These are phyloP conservation scores for Metarhizium humberi DNA, from an alignment of 2,329 filamentous ascomycete genomes.

Conservation along the genomic window DNA sequence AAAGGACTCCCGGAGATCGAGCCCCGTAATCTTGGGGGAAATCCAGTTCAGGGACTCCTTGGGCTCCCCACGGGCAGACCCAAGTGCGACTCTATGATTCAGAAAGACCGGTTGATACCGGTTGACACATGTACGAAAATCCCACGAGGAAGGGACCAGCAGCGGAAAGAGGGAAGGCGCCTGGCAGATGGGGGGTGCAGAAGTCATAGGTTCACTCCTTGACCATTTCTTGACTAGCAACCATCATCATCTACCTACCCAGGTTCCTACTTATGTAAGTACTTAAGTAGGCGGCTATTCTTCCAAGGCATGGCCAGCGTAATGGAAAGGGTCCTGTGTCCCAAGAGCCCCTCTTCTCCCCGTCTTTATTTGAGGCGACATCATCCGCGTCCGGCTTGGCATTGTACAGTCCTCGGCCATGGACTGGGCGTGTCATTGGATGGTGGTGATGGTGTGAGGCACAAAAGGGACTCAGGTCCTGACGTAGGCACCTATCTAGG, in stretches of 20 bases:
- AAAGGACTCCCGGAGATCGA: slow-evolving; percentile 8
- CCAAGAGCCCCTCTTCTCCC: neutral
- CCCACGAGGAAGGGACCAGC: neutral
- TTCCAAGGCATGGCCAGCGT: too few species aligned
- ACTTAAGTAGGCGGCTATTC: too few species aligned
- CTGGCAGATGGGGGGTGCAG: too few species aligned
- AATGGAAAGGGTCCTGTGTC: too few species aligned
- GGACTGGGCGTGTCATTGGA: neutral
- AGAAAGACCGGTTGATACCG: neutral
- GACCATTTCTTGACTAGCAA: too few species aligned
- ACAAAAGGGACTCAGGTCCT: too few species aligned
- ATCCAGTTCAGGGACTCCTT: neutral
- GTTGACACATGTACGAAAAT: neutral
- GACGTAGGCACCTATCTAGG: too few species aligned
- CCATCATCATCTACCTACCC: too few species aligned
- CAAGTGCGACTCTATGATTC: neutral
- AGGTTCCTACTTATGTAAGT: too few species aligned
- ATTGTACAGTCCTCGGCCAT: neutral
- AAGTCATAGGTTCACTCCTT: too few species aligned
- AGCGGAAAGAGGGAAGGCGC: neutral
- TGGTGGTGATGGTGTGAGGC: neutral
- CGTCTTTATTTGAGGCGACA: neutral
- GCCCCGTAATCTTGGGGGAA: slow-evolving; percentile 1
- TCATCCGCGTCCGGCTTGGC: neutral
- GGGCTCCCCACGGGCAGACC: neutral